phyloP scores from a whole-genome alignment of 345 rosid species.

The Tarenaya hassleriana region DNA sequence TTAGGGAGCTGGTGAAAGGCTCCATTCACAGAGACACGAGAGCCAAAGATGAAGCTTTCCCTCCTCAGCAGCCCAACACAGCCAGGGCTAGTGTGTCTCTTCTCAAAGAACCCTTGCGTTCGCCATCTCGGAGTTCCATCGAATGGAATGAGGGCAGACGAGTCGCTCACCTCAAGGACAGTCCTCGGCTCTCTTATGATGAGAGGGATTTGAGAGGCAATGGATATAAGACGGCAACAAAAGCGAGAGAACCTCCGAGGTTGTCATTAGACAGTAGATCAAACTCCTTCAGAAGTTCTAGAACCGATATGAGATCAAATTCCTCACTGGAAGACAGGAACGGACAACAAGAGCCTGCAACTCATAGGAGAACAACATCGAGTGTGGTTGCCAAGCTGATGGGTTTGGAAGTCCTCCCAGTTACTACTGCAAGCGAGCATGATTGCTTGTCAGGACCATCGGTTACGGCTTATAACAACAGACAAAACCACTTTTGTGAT shows the following conservation, averaged over 20 bases:
- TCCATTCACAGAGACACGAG: conserved; percentile 59
- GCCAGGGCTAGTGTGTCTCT: conserved; percentile 36
- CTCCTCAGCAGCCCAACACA: conserved; percentile 45
- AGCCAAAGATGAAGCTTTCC: conserved; percentile 62
- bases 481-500: conserved; percentile 32
- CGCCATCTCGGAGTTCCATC: conserved; percentile 33
- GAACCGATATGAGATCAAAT: conserved; percentile 32
- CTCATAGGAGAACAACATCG: conserved; percentile 46
- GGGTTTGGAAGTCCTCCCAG: conserved; percentile 73
- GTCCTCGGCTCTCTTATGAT: conserved; percentile 81
- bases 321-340: conserved; percentile 25
- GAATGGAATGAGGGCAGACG: conserved; percentile 35
- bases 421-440: conserved; percentile 21
- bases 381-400: conserved; percentile 77
- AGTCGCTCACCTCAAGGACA: conserved; percentile 38
- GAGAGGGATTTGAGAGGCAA: conserved; percentile 53
- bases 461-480: conserved; percentile 28
- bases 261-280: conserved; percentile 82
- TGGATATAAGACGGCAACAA: conserved; percentile 39
- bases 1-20: conserved; percentile 50
- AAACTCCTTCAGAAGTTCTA: conserved; percentile 37
- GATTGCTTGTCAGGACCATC: conserved; percentile 27
- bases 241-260: conserved; percentile 80
- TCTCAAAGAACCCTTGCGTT: conserved; percentile 39
- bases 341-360: conserved; percentile 47